Evolutionary conservation across 129 eudicot genomes (phyloP).

Genomic region (Ambrosia trifida): DNA sequence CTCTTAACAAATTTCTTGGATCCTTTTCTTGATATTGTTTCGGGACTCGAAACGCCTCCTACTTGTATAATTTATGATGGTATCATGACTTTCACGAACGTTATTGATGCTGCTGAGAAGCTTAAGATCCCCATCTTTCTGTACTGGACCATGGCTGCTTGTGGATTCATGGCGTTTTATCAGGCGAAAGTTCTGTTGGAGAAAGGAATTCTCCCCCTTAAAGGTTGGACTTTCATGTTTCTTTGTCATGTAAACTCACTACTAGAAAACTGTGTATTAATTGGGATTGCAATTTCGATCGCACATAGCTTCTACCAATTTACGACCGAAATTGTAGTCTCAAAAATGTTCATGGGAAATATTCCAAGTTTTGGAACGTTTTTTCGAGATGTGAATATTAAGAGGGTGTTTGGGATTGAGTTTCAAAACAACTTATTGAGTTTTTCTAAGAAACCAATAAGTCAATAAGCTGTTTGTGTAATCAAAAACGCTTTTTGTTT

Average conservation of each 20-base stretch:
- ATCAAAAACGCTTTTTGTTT: too few relatives aligned
- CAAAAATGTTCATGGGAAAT: too few relatives aligned
- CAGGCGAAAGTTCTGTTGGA: neutral
- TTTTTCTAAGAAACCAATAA: too few relatives aligned
- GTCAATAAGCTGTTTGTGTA: too few relatives aligned
- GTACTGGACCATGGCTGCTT: constrained; percentile 32
- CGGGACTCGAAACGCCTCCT: constrained; percentile 17
- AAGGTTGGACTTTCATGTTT: constrained; percentile 11
- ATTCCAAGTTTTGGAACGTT: too few relatives aligned
- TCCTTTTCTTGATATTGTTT: constrained; percentile 25
- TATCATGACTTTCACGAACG: constrained; percentile 23
- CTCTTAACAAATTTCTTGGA: constrained; percentile 10
- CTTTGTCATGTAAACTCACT: neutral
- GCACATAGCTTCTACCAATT: too few relatives aligned
- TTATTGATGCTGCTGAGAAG: constrained; percentile 26
- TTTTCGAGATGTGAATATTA: too few relatives aligned
- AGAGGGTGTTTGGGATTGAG: too few relatives aligned
- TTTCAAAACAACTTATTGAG: too few relatives aligned
- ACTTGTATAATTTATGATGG: constrained; percentile 37
- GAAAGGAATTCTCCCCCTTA: constrained; percentile 16
- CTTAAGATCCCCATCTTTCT: constrained; percentile 26
- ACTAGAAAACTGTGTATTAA: too few relatives aligned
- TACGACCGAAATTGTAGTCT: too few relatives aligned
- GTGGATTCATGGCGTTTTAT: constrained; percentile 35
- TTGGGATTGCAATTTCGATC: too few relatives aligned